Evolutionary conservation across 306 rosid genomes (phyloP), one percentile per base, ranked within the genome.

Genomic region (Castanospermum australe): DNA sequence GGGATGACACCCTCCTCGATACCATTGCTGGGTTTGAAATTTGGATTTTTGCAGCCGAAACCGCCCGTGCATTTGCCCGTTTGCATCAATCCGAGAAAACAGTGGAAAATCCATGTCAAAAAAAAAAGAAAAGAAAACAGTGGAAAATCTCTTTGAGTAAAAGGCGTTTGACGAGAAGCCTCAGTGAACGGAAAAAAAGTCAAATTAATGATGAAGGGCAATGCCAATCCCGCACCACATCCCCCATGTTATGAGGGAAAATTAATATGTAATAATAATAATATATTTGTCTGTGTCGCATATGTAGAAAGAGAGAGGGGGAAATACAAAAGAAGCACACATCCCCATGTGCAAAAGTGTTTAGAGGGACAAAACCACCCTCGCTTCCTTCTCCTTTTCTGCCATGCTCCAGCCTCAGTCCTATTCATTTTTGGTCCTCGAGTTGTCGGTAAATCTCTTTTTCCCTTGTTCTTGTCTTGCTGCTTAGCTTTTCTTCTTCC

Each of bases 321-420:
- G n/a, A n/a, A n/a, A n/a, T 38, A 76, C 32, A 68, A 82, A 56
- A 73, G 79, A 10, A 82, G 75, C 88, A 63, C 76, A 74, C 56
- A 87, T 87, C 90, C 90, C 90, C 82, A 87, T 87, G 84, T 85
- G 89, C 79, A 54, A 87, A 42, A 45, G 64, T 57, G 82, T 74
- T n/a, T 77, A 59, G 76, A 78, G 76, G 15, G 77, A 80, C 76
- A 76, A 76, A 86, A 71, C 51, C 44, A 71, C 61, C 78, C 71
- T 76, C 76, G n/a, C n/a, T 0, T 3, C 32, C 32, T 3, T 48
- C 87, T 71, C 67, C 76, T 57, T 80, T 69, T 61, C 65, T 48
- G n/a, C n/a, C n/a, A n/a, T n/a, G 35, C 73, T 41, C 17, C 51
- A 79, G 81, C 82, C 82, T 52, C 33, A 30, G 84, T 84, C 86